Base-by-base conservation (phyloP, 2,329 filamentous ascomycete species). In the Thelonectria blattea region DNA sequence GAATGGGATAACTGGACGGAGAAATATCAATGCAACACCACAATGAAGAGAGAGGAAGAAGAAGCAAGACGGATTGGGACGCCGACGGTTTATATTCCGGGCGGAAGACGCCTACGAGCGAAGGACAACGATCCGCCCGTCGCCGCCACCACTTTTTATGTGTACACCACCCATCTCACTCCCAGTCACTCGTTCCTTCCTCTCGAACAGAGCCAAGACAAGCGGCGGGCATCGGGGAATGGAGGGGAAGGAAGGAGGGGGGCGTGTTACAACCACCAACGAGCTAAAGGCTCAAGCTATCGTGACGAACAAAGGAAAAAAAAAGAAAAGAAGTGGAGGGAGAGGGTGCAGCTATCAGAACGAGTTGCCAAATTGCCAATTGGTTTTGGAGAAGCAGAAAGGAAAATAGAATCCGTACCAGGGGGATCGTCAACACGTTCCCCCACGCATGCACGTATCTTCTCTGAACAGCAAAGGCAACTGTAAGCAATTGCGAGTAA, bases 1-100 rank as follows among this genome's bases (percentile, higher is more conserved):
- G 27, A 30, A 30, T 7, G 8, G 27, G 27, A 30, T 10, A 24
- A 24, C 22, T 24, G 22, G 22, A 30, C 27, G 5, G 5, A 7
- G 27, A 30, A 7, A 30, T 30, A 30, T 30, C 27, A 47, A 59
- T 34, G 53, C 58, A 66, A 56, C 58, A 42, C 15, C 12, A 15
- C 12, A 50, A 57, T 60, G 52, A 54, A 54, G 55, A 24, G 46
- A 55, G 50, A 52, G 57, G 52, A 50, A 54, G 49, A 52, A 60
- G 41, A 43, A 22, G n/a, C 50, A 56, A 57, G 46, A 52, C 37
- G 50, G 62, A 45, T 30, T 30, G 39, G 22, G 24, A 50, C 24
- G 46, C 17, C 41, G 46, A 43, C 57, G 39, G 57, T 59, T 51
- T 59, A 59, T 59, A 37, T 37, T 37, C 34, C 8, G 27, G 34